phyloP scores from a whole-genome alignment of 495 filamentous ascomycete genomes.

The Niebla homalea region DNA sequence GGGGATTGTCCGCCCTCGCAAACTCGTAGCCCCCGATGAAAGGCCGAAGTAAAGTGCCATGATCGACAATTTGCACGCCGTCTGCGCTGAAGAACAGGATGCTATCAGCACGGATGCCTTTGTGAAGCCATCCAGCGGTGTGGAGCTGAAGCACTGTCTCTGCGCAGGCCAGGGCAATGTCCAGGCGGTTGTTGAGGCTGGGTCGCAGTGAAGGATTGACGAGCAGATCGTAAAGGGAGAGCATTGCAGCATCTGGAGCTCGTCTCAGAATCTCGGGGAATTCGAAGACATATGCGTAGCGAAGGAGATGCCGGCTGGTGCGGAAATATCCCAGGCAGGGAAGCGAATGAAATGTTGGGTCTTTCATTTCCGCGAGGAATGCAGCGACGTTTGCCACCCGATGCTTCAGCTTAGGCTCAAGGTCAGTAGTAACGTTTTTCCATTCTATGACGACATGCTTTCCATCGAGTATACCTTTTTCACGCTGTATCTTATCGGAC shows the following conservation, averaged over 20 bases:
- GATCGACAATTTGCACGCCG: neutral
- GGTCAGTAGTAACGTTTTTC: constrained; percentile 1
- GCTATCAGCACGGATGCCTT: constrained; percentile 22
- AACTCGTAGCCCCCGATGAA: neutral
- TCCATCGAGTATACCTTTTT: neutral
- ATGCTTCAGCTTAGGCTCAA: constrained; percentile 2
- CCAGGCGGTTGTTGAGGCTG: constrained; percentile 1
- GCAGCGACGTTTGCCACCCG: constrained; percentile 6
- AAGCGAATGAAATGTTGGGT: constrained; percentile 7
- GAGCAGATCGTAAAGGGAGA: neutral
- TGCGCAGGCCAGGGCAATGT: constrained; percentile 14
- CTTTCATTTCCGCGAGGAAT: constrained; percentile 2
- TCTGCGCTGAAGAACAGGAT: constrained; percentile 20
- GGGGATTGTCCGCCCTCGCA: constrained; percentile 3
- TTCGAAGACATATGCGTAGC: constrained; percentile 2
- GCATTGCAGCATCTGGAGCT: neutral
- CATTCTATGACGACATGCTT: constrained; percentile 4
- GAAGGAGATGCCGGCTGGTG: neutral
- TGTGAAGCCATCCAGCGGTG: constrained; percentile 28
- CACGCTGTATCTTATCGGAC: neutral
- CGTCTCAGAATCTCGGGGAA: neutral
- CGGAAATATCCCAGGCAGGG: constrained; percentile 3
- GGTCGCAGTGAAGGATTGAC: neutral
- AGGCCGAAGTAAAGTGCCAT: neutral
- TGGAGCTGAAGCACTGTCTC: constrained; percentile 22